These are phyloP conservation scores for Rhodomyrtus psidioides DNA, from an alignment of 441 rosid species.

Conservation along the genomic window DNA sequence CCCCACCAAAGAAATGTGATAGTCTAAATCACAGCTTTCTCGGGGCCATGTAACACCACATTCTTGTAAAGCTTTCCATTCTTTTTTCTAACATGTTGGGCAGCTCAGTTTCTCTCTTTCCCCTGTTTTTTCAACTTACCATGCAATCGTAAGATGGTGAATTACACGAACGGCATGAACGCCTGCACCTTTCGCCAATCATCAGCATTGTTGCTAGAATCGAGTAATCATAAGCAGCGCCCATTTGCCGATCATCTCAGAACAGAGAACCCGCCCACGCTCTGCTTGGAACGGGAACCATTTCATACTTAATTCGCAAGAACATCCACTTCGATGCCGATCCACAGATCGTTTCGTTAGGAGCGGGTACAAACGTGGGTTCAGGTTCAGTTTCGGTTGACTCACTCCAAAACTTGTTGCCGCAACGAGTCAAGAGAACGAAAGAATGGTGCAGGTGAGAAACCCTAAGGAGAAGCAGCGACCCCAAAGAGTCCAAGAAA, in stretches of 20 bases:
- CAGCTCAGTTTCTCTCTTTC: not conserved
- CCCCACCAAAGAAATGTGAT: not conserved
- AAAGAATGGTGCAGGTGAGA: not conserved
- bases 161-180: not conserved
- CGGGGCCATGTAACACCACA: not conserved
- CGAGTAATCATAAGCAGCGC: no score
- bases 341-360: not conserved
- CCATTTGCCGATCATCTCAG: no score
- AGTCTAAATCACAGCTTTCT: not conserved
- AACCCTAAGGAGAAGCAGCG: not conserved
- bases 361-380: not conserved
- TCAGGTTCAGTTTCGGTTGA: not conserved
- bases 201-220: no score
- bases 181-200: no score
- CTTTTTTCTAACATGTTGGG: not conserved
- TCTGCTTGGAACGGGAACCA: fast-evolving
- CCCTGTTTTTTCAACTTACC: not conserved
- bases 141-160: not conserved
- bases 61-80: not conserved
- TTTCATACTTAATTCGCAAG: not conserved
- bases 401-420: not conserved
- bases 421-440: not conserved
- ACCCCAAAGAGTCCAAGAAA: not conserved
- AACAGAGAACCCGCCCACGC: no score
- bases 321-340: not conserved